Percentiles rank a stretch among this genome's conserved stretches.
These are phyloP conservation scores for Phytophthora colocasiae DNA, from an alignment of 352 stramenopile species.

Conservation along the genomic window DNA sequence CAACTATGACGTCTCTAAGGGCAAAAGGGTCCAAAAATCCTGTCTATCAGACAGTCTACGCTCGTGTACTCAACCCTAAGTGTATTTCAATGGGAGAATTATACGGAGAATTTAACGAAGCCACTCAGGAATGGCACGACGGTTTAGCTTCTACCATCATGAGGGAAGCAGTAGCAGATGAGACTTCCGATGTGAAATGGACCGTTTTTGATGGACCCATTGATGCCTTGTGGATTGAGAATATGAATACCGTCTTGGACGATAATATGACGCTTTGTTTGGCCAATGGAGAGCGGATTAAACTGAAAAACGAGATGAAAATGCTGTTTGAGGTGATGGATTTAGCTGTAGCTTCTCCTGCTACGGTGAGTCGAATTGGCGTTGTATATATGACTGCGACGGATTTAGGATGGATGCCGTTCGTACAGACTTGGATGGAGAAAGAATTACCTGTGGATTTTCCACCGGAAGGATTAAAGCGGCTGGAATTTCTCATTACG, in stretches of 20 bases:
- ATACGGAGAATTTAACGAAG: constrained; percentile 89
- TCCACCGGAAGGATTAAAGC: constrained; percentile 42
- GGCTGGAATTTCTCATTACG: constrained; percentile 58
- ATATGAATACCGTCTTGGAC: constrained; percentile 96
- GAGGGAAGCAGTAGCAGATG: constrained; percentile 77
- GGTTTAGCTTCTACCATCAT: constrained; percentile 83
- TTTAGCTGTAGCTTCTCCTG: constrained; percentile 90
- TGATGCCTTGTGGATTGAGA: constrained; percentile 96
- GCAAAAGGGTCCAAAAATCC: constrained; percentile 69
- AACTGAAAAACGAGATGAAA: constrained; percentile 90
- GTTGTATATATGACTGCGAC: constrained; percentile 85
- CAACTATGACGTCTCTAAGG: constrained; percentile 86
- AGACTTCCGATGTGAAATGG: constrained; percentile 80
- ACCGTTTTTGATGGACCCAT: constrained; percentile 95
- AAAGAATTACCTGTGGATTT: constrained; percentile 61
- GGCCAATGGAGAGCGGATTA: constrained; percentile 94
- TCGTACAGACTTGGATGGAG: constrained; percentile 91
- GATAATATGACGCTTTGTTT: constrained; percentile 96
- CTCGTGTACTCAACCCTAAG: constrained; percentile 86
- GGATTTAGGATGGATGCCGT: constrained; percentile 92
- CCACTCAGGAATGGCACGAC: constrained; percentile 92
- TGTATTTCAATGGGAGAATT: constrained; percentile 88
- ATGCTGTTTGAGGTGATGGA: constrained; percentile 96
- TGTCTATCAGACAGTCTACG: constrained; percentile 81
- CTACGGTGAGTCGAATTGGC: constrained; percentile 85